Evolutionary conservation across 495 filamentous ascomycete species (phyloP).

Genomic region (Chlorociboria aeruginascens): DNA sequence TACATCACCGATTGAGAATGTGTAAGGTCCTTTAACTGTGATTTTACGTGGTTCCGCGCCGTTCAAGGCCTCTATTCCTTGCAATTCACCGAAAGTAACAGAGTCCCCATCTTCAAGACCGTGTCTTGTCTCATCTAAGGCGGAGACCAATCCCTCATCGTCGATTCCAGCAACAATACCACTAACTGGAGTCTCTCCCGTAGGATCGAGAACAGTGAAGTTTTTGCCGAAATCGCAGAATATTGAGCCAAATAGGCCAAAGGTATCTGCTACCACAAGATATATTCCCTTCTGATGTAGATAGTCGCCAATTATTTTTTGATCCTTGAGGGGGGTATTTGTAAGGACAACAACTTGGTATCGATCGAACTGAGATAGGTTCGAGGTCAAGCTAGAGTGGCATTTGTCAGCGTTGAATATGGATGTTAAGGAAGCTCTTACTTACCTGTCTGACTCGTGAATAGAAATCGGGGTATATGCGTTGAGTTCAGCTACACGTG

Average conservation of each 20-base stretch:
- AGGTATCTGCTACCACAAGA: conserved; percentile 75
- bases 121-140: conserved; percentile 89
- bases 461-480: conserved; percentile 84
- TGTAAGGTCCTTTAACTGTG: conserved; percentile 90
- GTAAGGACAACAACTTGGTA: conserved; percentile 93
- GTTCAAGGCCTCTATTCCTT: conserved; percentile 88
- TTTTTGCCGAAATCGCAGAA: conserved; percentile 97
- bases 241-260: conserved; percentile 86
- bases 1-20: conserved; percentile 93
- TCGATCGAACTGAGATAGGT: conserved; percentile 66
- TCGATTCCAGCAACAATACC: conserved; percentile 89
- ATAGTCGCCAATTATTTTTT: conserved; percentile 75
- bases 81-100: conserved; percentile 86
- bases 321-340: conserved; percentile 63
- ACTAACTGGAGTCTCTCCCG: conserved; percentile 74
- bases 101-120: conserved; percentile 94
- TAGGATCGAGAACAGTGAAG: conserved; percentile 80
- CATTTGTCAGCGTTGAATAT: conserved; percentile 1
- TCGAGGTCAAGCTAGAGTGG: conserved; percentile 27
- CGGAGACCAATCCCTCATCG: conserved; percentile 81
- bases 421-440: conserved; percentile 1
- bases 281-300: conserved; percentile 89
- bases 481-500: conserved; percentile 87
- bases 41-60: conserved; percentile 72
- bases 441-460: conserved; percentile 39